phyloP scores from a whole-genome alignment of 2,329 filamentous ascomycete species.

The Ceratocystis huliohia region DNA sequence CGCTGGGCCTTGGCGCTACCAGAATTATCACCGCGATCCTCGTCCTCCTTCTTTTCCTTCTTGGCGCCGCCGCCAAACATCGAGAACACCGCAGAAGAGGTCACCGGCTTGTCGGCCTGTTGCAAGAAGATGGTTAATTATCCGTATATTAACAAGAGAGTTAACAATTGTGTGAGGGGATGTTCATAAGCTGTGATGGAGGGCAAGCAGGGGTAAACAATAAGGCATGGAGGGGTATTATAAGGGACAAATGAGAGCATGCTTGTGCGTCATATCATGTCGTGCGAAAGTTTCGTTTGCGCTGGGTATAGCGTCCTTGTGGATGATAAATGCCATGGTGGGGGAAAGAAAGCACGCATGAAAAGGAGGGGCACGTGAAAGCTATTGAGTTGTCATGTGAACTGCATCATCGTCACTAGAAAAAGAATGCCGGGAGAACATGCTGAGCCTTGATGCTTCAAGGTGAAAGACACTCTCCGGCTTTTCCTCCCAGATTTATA shows the following conservation, averaged over 20 bases:
- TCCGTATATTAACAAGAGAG: not conserved
- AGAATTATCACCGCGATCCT: slow-evolving; percentile 74
- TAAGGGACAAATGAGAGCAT: not conserved
- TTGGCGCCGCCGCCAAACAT: slow-evolving; percentile 98
- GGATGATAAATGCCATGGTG: not conserved
- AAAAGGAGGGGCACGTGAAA: not conserved
- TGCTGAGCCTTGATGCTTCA: too few relatives aligned
- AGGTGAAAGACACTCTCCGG: not conserved
- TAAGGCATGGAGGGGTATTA: slow-evolving; percentile 2
- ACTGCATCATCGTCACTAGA: too few relatives aligned
- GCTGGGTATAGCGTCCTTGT: not conserved
- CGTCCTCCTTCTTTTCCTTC: slow-evolving; percentile 87
- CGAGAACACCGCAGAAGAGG: slow-evolving; percentile 66
- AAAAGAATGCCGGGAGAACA: too few relatives aligned
- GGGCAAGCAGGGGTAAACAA: not conserved
- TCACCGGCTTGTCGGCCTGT: slow-evolving; percentile 32
- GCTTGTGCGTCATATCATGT: slow-evolving; percentile 7
- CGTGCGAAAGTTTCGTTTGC: not conserved
- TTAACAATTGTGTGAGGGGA: too few relatives aligned
- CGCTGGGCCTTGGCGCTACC: slow-evolving; percentile 75
- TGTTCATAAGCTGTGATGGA: not conserved
- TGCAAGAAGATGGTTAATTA: not conserved
- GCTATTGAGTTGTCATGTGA: not conserved
- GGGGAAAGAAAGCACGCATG: not conserved
- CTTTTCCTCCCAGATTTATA: not conserved